phyloP scores from a whole-genome alignment of 2,329 filamentous ascomycete species.

The Dactylonectria macrodidyma region DNA sequence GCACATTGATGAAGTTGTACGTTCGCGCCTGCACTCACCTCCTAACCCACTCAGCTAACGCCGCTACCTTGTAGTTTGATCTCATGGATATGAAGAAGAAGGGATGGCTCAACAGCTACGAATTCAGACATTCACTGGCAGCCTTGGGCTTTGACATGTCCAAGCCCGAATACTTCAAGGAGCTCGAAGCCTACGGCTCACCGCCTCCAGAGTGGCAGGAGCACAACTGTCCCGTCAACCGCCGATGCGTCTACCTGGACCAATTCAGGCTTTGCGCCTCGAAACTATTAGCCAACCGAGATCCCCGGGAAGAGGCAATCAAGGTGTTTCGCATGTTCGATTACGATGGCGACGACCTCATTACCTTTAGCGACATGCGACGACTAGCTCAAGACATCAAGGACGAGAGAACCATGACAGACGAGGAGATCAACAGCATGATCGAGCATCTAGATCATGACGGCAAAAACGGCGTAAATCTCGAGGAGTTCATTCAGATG shows the following conservation, averaged over 20 bases:
- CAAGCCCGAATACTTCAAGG: constrained; percentile 85
- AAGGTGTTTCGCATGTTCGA: constrained; percentile 96
- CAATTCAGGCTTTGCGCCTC: constrained; percentile 81
- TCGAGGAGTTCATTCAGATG: constrained; percentile 79
- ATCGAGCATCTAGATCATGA: constrained; percentile 98
- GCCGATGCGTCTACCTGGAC: constrained; percentile 66
- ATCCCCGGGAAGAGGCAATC: constrained; percentile 91
- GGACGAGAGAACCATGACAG: constrained; percentile 83
- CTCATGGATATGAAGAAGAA: constrained; percentile 98
- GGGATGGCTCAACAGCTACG: constrained; percentile 95
- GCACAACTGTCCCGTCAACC: constrained; percentile 60
- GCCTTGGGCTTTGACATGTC: constrained; percentile 94
- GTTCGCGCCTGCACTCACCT: constrained; percentile 51
- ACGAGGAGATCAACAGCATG: constrained; percentile 95
- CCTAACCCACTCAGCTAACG: constrained; percentile 37
- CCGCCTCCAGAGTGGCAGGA: constrained; percentile 73
- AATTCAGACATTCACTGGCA: constrained; percentile 96
- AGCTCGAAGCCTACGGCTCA: constrained; percentile 86
- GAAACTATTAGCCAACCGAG: constrained; percentile 83
- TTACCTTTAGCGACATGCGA: constrained; percentile 89
- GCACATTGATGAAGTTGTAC: constrained; percentile 93
- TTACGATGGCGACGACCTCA: constrained; percentile 90
- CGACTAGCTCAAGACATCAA: constrained; percentile 92
- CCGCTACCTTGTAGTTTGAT: constrained; percentile 74
- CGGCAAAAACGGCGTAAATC: constrained; percentile 84